These are phyloP conservation scores for Rhinocladiella mackenziei DNA, from an alignment of 2,329 filamentous ascomycete genomes.

Conservation along the genomic window DNA sequence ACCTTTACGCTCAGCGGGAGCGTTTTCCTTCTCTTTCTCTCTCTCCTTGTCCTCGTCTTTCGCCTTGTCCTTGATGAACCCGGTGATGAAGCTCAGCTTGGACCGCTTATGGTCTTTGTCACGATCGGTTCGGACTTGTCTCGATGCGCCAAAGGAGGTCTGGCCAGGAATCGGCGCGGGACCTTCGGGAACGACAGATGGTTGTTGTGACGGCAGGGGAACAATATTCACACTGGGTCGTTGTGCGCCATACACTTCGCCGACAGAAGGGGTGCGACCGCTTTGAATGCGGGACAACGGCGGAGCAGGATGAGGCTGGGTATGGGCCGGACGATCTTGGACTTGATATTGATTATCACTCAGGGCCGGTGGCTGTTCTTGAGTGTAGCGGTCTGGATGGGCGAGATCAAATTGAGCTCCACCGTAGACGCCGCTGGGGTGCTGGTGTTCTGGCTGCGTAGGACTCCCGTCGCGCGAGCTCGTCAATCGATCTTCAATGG, in stretches of 20 bases:
- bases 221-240: conserved; percentile 25
- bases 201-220: conserved; percentile 20
- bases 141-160: conserved; percentile 27
- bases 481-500: conserved; percentile 27
- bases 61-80: conserved; percentile 24
- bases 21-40: conserved; percentile 25
- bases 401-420: conserved; percentile 1
- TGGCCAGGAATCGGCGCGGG: conserved; percentile 22
- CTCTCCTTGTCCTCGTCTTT: conserved; percentile 26
- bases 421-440: conserved; percentile 1
- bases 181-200: conserved; percentile 18
- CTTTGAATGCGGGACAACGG: conserved; percentile 22
- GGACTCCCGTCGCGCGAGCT: no score
- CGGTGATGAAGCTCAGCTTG: conserved; percentile 26
- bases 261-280: conserved; percentile 14
- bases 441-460: conserved; percentile 8
- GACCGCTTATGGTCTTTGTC: conserved; percentile 26
- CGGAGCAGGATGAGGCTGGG: conserved; percentile 20
- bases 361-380: conserved; percentile 13
- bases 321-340: conserved; percentile 14
- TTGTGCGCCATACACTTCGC: conserved; percentile 23
- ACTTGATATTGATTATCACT: conserved; percentile 14
- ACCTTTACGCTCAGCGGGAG: conserved; percentile 15
- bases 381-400: conserved; percentile 12
- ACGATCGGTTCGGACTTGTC: conserved; percentile 18